Evolutionary conservation across 1,284 basidiomycete genomes (phyloP), one percentile per base, ranked within the genome.

Genomic region (Ceratobasidium papillatum): DNA sequence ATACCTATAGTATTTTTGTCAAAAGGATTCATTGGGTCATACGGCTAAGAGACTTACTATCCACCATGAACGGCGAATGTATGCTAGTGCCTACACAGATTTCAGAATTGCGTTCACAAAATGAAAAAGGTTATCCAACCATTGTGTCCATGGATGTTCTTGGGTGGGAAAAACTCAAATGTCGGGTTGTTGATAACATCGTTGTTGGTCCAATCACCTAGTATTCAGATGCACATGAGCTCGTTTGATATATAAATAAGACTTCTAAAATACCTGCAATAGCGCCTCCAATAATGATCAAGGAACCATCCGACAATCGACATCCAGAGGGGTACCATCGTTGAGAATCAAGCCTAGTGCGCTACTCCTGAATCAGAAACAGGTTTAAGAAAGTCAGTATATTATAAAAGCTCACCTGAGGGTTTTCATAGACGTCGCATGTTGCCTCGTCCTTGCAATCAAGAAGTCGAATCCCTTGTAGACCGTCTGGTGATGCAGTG

Each of bases 131-230:
- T 41, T 52, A 79, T 74, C 51, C 91, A 79, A n/a, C 79, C 80
- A 52, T 77, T 75, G 12, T 32, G 69, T 45, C 74, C 74, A 25
- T 75, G 61, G 64, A 75, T 75, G 43, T 77, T 78, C 51, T 80
- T 79, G 1, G 79, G 77, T 17, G 80, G 80, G 66, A 76, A 79
- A 74, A 78, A 79, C 74, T 81, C 81, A 65, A 79, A 75, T 0
- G 80, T 79, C 0, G 80, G 80, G 61, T 81, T 81, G 77, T 81
- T 79, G 27, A 88, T 87, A 1, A 90, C 91, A n/a, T 83, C 85
- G 74, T 92, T 92, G 79, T 93, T 93, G 77, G 92, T 92, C 90
- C 91, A 94, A 14, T 92, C 93, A 3, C 92, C 92, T 79, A n/a
- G 89, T 89, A 86, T 88, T 9, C 43, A 27, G 58, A 19, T 32